Evolutionary conservation across 805 yeast genomes (phyloP).

Genomic region (Teunomyces funiuensis): DNA sequence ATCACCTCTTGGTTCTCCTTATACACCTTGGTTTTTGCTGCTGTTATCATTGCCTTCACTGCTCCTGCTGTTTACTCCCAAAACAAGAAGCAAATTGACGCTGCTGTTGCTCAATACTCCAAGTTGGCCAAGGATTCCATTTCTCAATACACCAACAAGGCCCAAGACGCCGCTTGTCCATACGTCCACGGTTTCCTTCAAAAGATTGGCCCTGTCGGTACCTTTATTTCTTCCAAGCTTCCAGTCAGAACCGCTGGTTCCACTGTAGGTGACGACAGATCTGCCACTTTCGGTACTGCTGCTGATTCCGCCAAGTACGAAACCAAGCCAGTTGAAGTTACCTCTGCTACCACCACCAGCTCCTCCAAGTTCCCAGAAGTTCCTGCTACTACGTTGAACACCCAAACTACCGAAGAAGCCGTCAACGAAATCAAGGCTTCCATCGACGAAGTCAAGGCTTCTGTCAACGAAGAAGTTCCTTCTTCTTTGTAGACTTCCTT

Average conservation of each 20-base stretch:
- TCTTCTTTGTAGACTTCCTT: conserved; percentile 6
- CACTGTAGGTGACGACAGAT: conserved; percentile 48
- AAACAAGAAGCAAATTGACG: conserved; percentile 77
- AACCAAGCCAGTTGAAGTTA: conserved; percentile 11
- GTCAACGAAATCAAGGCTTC: conserved; percentile 10
- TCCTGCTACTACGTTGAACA: conserved; percentile 25
- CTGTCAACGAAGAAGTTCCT: conserved; percentile 2
- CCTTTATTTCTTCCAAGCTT: conserved; percentile 54
- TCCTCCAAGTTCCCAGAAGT: conserved; percentile 43
- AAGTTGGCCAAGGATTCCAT: conserved; percentile 52
- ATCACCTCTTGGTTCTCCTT: conserved; percentile 75
- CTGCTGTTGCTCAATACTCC: conserved; percentile 47
- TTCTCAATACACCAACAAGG: conserved; percentile 37
- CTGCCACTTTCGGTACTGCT: conserved; percentile 17
- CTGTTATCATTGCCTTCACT: conserved; percentile 65
- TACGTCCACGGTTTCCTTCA: conserved; percentile 54
- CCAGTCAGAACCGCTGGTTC: conserved; percentile 73
- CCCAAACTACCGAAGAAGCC: conserved; percentile 12
- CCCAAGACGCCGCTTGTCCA: conserved; percentile 52
- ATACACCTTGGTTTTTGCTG: conserved; percentile 59
- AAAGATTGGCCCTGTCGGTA: conserved; percentile 67
- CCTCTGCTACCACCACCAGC: conserved; percentile 33
- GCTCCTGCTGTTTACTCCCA: conserved; percentile 71
- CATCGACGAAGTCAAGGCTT: conserved; percentile 10
- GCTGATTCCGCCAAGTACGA: conserved; percentile 14